A percentile compares a stretch with the other conserved stretches of the same genome.
Conservation (phyloP, 768 basidiomycete genomes). For the Tricholoma sp. region DNA sequence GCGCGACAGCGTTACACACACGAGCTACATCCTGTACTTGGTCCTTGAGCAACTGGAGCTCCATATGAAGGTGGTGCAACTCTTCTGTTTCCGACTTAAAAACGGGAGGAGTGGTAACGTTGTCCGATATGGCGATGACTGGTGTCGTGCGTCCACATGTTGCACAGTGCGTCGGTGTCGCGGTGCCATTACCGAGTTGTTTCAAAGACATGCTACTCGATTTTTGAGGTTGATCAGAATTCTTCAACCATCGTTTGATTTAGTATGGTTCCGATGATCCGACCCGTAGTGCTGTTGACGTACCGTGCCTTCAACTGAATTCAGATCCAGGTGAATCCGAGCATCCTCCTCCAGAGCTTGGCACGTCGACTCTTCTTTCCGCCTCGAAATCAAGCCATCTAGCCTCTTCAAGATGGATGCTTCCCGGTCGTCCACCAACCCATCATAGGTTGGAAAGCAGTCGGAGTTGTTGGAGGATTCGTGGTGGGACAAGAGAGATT, state of each 20-base stretch:
- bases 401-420: not conserved
- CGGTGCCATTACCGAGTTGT: not conserved
- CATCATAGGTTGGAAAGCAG: not conserved
- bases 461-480: not conserved
- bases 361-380: not conserved
- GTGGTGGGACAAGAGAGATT: not conserved
- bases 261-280: not conserved
- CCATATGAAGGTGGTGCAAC: constrained; percentile 20
- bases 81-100: not conserved
- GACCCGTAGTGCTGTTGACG: not conserved
- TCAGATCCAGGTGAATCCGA: not conserved
- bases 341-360: not conserved
- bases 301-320: not conserved
- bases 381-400: not conserved
- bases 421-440: not conserved
- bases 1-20: constrained; percentile 76
- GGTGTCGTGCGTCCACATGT: not conserved
- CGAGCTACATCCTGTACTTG: constrained; percentile 81
- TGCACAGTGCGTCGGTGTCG: not conserved
- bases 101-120: not conserved
- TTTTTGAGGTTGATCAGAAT: not conserved
- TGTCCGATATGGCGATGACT: not conserved
- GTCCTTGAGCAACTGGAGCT: constrained; percentile 73
- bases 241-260: not conserved
- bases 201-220: not conserved